Base-by-base conservation (phyloP, 2,329 filamentous ascomycete species). In the Fusarium sp. region DNA sequence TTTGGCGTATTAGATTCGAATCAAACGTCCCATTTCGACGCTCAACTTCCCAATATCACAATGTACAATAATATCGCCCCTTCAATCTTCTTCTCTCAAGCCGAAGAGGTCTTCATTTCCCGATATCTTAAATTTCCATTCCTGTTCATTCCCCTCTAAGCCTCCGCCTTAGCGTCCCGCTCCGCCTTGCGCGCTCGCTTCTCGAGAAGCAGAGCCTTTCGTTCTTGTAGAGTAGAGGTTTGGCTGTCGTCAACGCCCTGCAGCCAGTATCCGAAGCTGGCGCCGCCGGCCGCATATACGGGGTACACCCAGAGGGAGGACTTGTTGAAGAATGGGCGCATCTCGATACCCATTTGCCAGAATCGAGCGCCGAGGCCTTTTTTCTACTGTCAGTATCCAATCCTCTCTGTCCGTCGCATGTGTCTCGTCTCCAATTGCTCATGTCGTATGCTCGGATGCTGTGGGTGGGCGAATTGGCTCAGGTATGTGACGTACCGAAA, bases 271-370 rank as follows among this genome's bases (percentile, higher is more conserved):
- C 96, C 96, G 85, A 98, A 98, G 85, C 93, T 94, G 78, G 92
- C 95, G 78, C 95, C 95, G 73, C 94, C 90, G 77, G 89, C 89
- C 67, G 92, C 95, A 85, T 96, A 99, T 78, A 96, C 85, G 62
- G 96, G 96, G 86, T 97, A 99, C 58, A 91, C 94, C 93, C 94
- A 97, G 80, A 97, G 90, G 62, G 93, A 93, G 81, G 92, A 88
- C 80, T 88, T 90, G 85, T 93, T 92, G 89, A 98, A 94, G 84
- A 98, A 92, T 59, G 96, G 96, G 72, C 95, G 94, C 95, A 97
- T 97, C 87, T 99, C 95, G 83, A 99, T 96, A 81, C 96, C 96
- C 82, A 99, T 92, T 85, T 98, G 96, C 94, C 95, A 98, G 84
- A 96, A 90, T 79, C 96, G 94, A 81, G 95, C 93, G 81, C 93